phyloP scores from a whole-genome alignment of 140 eudicot species.

The Ambrosia hybrid region DNA sequence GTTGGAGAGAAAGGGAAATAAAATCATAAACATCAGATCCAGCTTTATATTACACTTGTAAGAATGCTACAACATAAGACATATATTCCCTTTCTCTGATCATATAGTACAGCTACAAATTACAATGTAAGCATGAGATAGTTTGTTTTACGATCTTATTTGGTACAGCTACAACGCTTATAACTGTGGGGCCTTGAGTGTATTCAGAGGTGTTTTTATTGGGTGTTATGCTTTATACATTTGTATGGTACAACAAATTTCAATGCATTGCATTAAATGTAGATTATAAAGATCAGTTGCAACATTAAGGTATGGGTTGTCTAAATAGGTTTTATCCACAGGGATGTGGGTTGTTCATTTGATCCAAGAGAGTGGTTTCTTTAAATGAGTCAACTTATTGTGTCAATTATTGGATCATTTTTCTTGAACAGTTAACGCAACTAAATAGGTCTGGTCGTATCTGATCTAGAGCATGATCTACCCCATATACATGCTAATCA shows the following conservation, averaged over 20 bases:
- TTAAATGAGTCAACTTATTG: too few relatives aligned
- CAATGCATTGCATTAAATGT: not conserved
- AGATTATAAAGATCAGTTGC: too few relatives aligned
- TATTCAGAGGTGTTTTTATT: not conserved
- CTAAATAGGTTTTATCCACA: too few relatives aligned
- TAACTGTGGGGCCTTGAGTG: not conserved
- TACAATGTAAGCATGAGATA: constrained; percentile 1
- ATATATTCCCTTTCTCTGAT: too few relatives aligned
- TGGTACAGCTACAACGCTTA: not conserved
- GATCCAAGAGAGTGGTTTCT: too few relatives aligned
- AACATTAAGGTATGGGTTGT: too few relatives aligned
- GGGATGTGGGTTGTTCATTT: too few relatives aligned
- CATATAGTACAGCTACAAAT: not conserved
- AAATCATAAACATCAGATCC: not conserved
- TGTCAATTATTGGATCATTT: too few relatives aligned
- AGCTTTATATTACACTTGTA: not conserved
- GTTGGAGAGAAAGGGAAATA: not conserved
- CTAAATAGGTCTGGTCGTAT: too few relatives aligned
- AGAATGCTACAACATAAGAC: not conserved
- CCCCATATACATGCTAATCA: too few relatives aligned
- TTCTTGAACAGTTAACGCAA: too few relatives aligned
- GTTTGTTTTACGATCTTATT: not conserved
- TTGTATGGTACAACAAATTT: not conserved
- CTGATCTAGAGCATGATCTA: too few relatives aligned
- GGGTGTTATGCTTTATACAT: not conserved